A percentile compares a stretch with the other conserved stretches of the same genome.
phyloP scores from a whole-genome alignment of 208 protist genomes.

The Naegleria lovaniensis region DNA sequence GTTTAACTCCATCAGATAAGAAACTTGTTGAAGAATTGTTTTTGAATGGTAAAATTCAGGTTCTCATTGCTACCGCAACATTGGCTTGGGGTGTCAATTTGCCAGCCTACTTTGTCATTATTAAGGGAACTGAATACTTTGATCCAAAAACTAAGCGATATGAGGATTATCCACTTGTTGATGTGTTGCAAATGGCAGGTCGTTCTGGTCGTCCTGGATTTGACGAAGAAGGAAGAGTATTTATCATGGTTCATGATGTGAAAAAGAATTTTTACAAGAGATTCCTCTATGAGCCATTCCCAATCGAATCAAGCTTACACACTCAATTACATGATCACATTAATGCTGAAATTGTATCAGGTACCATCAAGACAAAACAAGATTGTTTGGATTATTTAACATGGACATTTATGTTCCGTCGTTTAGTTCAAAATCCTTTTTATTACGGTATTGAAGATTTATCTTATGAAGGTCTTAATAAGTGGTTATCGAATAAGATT shows the following conservation, averaged over 20 bases:
- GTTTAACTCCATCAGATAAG: slow-evolving; percentile 73
- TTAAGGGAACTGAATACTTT: slow-evolving; percentile 99
- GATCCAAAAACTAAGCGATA: slow-evolving; percentile 92
- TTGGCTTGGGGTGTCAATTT: slow-evolving; percentile 99
- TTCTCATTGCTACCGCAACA: slow-evolving; percentile 96
- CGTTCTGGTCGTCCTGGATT: slow-evolving; percentile 94
- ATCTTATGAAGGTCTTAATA: slow-evolving; percentile 55
- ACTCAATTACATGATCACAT: slow-evolving; percentile 93
- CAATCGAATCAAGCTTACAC: slow-evolving; percentile 94
- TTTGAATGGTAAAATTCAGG: slow-evolving; percentile 79
- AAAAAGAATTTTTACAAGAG: slow-evolving; percentile 99
- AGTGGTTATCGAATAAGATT: not conserved
- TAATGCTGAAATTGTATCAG: slow-evolving; percentile 95
- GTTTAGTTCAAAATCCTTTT: slow-evolving; percentile 90
- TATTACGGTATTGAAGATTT: slow-evolving; percentile 95
- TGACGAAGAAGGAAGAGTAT: slow-evolving; percentile 85
- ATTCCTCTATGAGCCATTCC: slow-evolving; percentile 98
- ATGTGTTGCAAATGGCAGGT: slow-evolving; percentile 99
- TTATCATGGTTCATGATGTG: slow-evolving; percentile 92
- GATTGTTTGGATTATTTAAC: slow-evolving; percentile 96
- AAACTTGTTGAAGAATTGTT: slow-evolving; percentile 88
- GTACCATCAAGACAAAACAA: slow-evolving; percentile 83
- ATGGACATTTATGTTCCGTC: slow-evolving; percentile 98
- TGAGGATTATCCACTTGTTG: slow-evolving; percentile 97
- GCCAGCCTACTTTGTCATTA: slow-evolving; percentile 98